Evolutionary conservation across 805 yeast genomes (phyloP).

Genomic region (Kurtzmaniella cleridarum): DNA sequence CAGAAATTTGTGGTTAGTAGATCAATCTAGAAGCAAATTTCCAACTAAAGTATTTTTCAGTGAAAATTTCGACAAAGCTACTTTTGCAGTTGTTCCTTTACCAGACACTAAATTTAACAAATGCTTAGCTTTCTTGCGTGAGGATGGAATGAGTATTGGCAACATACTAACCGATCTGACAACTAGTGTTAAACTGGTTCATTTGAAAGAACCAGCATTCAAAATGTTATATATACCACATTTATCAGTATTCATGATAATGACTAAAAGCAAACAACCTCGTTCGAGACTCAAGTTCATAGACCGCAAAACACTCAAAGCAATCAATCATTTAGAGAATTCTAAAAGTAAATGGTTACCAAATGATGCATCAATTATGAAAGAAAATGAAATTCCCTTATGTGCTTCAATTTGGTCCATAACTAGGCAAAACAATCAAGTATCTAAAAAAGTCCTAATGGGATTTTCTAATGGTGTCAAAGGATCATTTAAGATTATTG

Average conservation of each 20-base stretch:
- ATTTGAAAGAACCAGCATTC: conserved; percentile 28
- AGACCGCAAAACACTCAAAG: conserved; percentile 24
- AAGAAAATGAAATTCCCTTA: conserved; percentile 23
- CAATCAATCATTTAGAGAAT: conserved; percentile 19
- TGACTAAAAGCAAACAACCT: conserved; percentile 25
- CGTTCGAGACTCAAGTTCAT: conserved; percentile 24
- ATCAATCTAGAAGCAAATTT: conserved; percentile 17
- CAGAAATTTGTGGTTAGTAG: conserved; percentile 28
- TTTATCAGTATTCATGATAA: conserved; percentile 21
- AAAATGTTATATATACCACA: conserved; percentile 25
- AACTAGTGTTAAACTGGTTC: conserved; percentile 24
- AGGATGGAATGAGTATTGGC: conserved; percentile 31
- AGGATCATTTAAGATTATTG: conserved; percentile 34
- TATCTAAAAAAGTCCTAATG: conserved; percentile 32
- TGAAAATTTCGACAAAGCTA: conserved; percentile 26
- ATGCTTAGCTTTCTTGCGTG: conserved; percentile 16
- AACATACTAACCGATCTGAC: conserved; percentile 17
- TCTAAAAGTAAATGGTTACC: conserved; percentile 7
- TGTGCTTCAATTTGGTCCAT: conserved; percentile 33
- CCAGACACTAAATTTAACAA: background rate
- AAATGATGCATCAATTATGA: conserved; percentile 14
- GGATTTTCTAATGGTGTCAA: conserved; percentile 15
- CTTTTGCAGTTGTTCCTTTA: conserved; percentile 10
- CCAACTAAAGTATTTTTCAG: conserved; percentile 31
- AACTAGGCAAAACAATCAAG: conserved; percentile 17